A percentile compares a stretch with the other conserved stretches of the same genome.
phyloP scores from a whole-genome alignment of 225 moss, liverwort and hornwort species.

The Marchantia polymorpha region DNA sequence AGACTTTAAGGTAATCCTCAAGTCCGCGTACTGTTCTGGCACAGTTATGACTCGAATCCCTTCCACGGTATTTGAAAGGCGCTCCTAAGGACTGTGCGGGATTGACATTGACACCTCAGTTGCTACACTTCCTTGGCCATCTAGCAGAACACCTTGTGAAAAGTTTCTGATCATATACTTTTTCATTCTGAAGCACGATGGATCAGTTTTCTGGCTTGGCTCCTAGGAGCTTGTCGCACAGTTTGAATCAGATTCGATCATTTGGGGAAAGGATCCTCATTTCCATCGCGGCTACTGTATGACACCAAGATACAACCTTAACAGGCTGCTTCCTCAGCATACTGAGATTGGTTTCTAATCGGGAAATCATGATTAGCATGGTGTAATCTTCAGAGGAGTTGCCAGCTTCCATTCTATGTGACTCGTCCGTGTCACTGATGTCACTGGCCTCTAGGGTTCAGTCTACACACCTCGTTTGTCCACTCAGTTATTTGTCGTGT shows the following conservation, averaged over 20 bases:
- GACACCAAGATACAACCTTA: too few relatives aligned
- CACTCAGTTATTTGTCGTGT: conserved; percentile 1
- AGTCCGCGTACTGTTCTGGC: background rate
- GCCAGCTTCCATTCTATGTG: too few relatives aligned
- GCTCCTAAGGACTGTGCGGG: conserved; percentile 18
- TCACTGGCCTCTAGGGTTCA: too few relatives aligned
- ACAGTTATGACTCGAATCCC: conserved; percentile 23
- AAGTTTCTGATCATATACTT: too few relatives aligned
- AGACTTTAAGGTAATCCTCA: background rate
- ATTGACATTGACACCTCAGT: too few relatives aligned
- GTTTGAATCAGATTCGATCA: conserved; percentile 26
- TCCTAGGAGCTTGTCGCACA: conserved; percentile 15
- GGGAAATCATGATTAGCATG: background rate
- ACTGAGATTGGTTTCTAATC: background rate
- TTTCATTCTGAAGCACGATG: background rate
- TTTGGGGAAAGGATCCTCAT: conserved; percentile 29
- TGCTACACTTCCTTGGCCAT: too few relatives aligned
- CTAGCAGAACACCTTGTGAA: too few relatives aligned
- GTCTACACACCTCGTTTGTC: background rate
- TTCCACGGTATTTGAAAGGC: conserved; percentile 17
- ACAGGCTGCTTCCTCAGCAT: background rate
- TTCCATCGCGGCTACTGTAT: conserved; percentile 18
- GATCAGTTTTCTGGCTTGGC: conserved; percentile 34
- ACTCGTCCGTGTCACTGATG: too few relatives aligned
- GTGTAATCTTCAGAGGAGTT: background rate